Evolutionary conservation across 306 rosid species (phyloP).

Genomic region (Vigna unguiculata): DNA sequence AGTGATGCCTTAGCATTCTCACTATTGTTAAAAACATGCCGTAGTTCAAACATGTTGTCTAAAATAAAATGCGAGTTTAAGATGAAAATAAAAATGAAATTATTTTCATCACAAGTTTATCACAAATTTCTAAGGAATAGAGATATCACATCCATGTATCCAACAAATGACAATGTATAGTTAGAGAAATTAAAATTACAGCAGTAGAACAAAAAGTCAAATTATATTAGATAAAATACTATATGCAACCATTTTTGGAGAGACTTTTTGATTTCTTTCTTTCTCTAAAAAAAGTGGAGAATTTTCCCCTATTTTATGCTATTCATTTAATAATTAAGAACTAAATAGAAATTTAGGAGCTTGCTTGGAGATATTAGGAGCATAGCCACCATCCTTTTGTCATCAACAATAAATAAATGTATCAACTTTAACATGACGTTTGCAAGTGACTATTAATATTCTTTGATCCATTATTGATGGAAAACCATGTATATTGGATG

Average conservation of each 20-base stretch:
- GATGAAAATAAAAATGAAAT: constrained; percentile 15
- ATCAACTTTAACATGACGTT: constrained; percentile 47
- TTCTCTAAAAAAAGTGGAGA: constrained; percentile 14
- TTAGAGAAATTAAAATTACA: constrained; percentile 23
- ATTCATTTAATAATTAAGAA: constrained; percentile 6
- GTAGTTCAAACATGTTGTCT: constrained; percentile 24
- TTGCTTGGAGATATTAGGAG: constrained; percentile 90
- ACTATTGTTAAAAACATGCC: background rate
- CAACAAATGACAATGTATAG: constrained; percentile 6
- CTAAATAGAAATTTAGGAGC: constrained; percentile 31
- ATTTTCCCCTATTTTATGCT: background rate
- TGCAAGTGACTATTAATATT: constrained; percentile 24
- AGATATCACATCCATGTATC: background rate
- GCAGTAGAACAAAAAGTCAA: background rate
- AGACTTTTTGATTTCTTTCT: background rate
- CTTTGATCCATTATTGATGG: constrained; percentile 2
- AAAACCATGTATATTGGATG: constrained; percentile 10
- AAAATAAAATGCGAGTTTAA: constrained; percentile 4
- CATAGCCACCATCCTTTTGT: constrained; percentile 88
- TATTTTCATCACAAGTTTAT: constrained; percentile 1
- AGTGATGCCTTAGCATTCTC: no score
- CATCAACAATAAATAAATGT: constrained; percentile 55
- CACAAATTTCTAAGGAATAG: constrained; percentile 5
- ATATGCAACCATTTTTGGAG: constrained; percentile 2
- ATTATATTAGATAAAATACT: background rate